Conservation (phyloP, 192 early-diverging fungal species). For the Rhizophlyctis rosea region DNA sequence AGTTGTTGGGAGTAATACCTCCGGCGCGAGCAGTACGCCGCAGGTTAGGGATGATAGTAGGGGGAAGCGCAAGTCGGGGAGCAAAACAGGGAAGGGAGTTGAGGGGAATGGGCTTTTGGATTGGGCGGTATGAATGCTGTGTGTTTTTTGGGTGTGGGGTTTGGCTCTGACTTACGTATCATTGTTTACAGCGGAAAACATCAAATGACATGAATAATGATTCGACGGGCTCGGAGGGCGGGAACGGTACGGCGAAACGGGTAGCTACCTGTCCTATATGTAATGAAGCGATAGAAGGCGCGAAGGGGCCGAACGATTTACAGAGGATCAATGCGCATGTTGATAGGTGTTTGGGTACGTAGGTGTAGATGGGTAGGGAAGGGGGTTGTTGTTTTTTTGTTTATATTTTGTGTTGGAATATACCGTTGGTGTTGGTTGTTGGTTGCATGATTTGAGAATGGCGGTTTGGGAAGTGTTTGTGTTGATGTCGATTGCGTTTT, state of each 20-base stretch:
- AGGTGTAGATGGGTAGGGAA: no score
- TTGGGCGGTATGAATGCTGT: background rate
- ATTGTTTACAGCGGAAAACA: background rate
- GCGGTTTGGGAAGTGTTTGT: no score
- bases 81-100: background rate
- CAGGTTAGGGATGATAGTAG: background rate
- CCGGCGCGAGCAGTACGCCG: background rate
- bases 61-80: background rate
- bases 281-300: background rate
- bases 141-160: background rate
- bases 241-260: background rate
- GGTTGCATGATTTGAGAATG: no score
- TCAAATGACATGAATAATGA: background rate
- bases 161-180: background rate
- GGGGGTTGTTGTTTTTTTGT: no score
- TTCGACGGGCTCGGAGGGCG: background rate
- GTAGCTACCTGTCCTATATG: constrained; percentile 17
- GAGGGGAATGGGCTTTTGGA: background rate
- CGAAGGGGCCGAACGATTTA: background rate
- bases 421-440: no score
- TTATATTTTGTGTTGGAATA: no score
- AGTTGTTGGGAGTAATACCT: background rate
- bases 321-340: constrained; percentile 9
- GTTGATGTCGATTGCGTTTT: no score
- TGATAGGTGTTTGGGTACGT: constrained; percentile 19